Conservation (phyloP, 768 basidiomycete species). For the Amyloporia xantha region DNA sequence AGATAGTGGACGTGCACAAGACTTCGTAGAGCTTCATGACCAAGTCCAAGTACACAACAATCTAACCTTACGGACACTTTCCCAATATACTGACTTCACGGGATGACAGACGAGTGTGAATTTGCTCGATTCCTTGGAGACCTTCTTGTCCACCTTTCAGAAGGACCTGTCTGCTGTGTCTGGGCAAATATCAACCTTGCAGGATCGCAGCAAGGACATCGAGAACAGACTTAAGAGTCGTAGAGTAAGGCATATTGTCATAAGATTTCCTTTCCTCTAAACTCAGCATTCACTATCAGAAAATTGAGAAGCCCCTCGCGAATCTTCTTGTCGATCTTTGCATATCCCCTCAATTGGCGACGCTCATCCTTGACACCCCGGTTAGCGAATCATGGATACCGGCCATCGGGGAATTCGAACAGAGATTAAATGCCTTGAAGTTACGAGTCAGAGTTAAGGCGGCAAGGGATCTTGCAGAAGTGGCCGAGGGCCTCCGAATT, state of each 20-base stretch:
- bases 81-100: background rate
- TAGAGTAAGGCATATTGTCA: slow-evolving; percentile 48
- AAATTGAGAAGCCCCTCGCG: slow-evolving; percentile 82
- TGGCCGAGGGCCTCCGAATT: slow-evolving; percentile 82
- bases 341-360: slow-evolving; percentile 74
- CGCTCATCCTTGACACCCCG: slow-evolving; percentile 73
- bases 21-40: slow-evolving; percentile 85
- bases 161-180: slow-evolving; percentile 91
- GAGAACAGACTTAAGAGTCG: slow-evolving; percentile 81
- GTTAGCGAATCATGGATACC: slow-evolving; percentile 88
- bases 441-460: slow-evolving; percentile 80
- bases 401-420: slow-evolving; percentile 76
- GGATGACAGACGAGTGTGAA: slow-evolving; percentile 73
- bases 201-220: slow-evolving; percentile 84
- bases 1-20: slow-evolving; percentile 40
- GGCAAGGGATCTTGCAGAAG: slow-evolving; percentile 73
- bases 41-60: slow-evolving; percentile 66
- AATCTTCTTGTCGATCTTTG: slow-evolving; percentile 74
- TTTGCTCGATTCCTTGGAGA: slow-evolving; percentile 81
- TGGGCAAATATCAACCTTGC: slow-evolving; percentile 92
- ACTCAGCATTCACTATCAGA: slow-evolving; percentile 45
- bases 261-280: background rate
- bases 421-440: slow-evolving; percentile 58
- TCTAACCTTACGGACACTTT: background rate
- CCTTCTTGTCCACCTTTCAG: slow-evolving; percentile 93